Base-by-base conservation (phyloP, 352 stramenopile species). In the Pythium apleroticum region DNA sequence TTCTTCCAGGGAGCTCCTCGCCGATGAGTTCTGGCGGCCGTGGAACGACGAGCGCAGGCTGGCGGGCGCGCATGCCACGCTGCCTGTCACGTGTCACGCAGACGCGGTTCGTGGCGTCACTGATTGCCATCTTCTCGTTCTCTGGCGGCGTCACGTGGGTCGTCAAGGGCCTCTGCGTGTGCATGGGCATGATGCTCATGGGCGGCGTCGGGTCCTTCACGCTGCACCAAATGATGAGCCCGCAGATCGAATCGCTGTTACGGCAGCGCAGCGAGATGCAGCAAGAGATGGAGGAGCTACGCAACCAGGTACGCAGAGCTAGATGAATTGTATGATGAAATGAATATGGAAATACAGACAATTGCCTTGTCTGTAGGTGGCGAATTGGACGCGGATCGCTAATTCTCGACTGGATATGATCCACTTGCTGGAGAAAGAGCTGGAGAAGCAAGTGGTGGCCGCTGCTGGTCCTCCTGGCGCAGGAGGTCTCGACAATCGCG, bases 171-270 rank as follows among this genome's bases (percentile, higher is more conserved):
- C 61, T 90, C 28, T 80, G 65, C 30, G 59, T 89, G 4, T 86
- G 80, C 45, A 22, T 81, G 43, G 76, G 68, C 28, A 77, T 89
- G 75, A 68, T 91, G 43, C 63, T 89, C 43, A 66, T 86, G 57
- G 81, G 81, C 39, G 69, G 70, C 41, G 80, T 88, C 45, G 83
- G 81, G 25, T 89, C 81, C 27, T 82, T 92, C 54, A 82, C 83
- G 30, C 75, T 92, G 33, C 83, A 84, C 25, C 83, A 92, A 65
- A 81, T 90, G 73, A 81, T 90, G 69, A 89, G 79, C 62, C 83
- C 83, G 10, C 77, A 92, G 70, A 89, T 89, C 53, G 81, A 90
- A 55, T 77, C 78, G 60, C 76, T 90, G 19, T 67, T 86, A 41
- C 72, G 76, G 41, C 74, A 92, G 66, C 79, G 81, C 37, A 77